phyloP scores from a whole-genome alignment of 164 flowering plant genomes.

The Litsea cubeba region DNA sequence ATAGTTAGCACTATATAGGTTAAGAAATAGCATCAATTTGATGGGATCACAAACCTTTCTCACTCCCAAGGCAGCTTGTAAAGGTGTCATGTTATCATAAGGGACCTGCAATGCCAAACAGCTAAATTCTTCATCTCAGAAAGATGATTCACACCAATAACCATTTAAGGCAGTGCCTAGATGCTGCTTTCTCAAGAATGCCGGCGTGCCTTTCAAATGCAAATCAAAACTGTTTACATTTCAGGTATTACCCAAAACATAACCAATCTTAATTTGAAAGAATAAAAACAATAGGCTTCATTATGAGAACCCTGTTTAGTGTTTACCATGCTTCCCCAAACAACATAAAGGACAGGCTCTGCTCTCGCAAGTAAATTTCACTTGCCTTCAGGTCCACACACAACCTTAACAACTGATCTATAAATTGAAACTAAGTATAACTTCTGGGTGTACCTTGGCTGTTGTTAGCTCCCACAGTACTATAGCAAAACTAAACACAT shows the following conservation, averaged over 20 bases:
- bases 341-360: too few relatives aligned
- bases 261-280: not conserved
- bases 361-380: not conserved
- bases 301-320: not conserved
- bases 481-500: conserved; percentile 91
- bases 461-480: conserved; percentile 92
- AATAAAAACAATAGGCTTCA: not conserved
- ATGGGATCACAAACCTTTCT: conserved; percentile 61
- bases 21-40: not conserved
- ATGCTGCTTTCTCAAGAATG: not conserved
- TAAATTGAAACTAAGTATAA: not conserved
- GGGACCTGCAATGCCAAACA: conserved; percentile 59
- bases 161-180: not conserved
- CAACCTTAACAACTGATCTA: not conserved
- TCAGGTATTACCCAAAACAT: not conserved
- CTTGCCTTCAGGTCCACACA: not conserved
- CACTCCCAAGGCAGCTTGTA: conserved; percentile 97
- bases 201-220: not conserved
- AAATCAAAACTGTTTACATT: not conserved
- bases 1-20: not conserved
- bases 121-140: not conserved
- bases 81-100: conserved; percentile 80
- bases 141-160: not conserved
- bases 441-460: conserved; percentile 54
- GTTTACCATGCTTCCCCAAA: not conserved